Evolutionary conservation across 2,329 filamentous ascomycete species (phyloP), one percentile per base, ranked within the genome.

Genomic region (Aphanoascus verrucosus): DNA sequence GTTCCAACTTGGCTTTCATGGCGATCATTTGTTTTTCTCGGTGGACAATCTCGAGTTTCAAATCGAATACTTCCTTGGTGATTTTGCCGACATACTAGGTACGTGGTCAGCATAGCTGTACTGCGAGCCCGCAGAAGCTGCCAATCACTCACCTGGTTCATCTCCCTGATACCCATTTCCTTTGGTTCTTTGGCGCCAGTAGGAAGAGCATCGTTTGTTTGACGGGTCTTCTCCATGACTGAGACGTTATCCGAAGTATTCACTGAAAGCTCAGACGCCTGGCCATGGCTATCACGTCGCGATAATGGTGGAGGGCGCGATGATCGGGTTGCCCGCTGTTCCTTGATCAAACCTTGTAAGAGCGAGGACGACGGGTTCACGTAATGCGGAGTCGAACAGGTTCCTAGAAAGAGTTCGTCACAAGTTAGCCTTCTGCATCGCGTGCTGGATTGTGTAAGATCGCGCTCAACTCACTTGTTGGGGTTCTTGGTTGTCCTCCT

Each of bases 121-220:
- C 35, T 9, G 11, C 14, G 7, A 19, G 1, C 19, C 8, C 1
- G 20, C 1, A 34, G 8, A 5, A 8, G 43, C 14, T 23, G 15
- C 17, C 23, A 32, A 14, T 5, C 17, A 43, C 65, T 55, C 54
- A 71, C 70, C 59, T 71, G 64, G 54, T 71, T 68, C 65, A 69
- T 72, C 58, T 72, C 70, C 35, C 69, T 62, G 31, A 72, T 61
- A 2, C 68, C 70, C 69, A 72, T 72, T 37, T 71, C 68, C 37
- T 62, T 64, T 1, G 69, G 66, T 31, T 68, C 64, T 46, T 64
- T 66, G 15, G 65, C 57, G 6, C 65, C 65, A 1, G 64, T 60
- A 9, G 64, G 59, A 14, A 67, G 56, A 6, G 63, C 60, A 44
- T 61, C 64, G 48, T 60, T 64, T 5, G 62, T 55, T 54, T 63